Conservation (phyloP, 2,329 filamentous ascomycete species). For the Colletotrichum destructivum region DNA sequence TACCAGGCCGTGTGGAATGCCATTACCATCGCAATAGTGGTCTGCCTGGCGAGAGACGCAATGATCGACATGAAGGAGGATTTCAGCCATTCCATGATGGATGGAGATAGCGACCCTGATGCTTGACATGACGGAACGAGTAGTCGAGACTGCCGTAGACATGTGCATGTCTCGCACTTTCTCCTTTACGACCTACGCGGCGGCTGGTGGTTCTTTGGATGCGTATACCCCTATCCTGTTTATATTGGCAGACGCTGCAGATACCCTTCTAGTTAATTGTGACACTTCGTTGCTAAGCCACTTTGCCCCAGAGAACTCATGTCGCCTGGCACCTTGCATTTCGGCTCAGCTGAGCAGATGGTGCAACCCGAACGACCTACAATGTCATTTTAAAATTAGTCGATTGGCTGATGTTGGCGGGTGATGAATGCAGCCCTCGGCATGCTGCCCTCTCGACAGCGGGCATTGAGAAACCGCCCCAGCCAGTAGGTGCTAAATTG, state of each 20-base stretch:
- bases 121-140: constrained; percentile 46
- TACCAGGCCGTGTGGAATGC: constrained; percentile 62
- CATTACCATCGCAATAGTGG: constrained; percentile 57
- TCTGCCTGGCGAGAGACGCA: constrained; percentile 59
- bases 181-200: constrained; percentile 1
- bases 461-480: background rate
- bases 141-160: background rate
- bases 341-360: constrained; percentile 21
- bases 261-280: constrained; percentile 26
- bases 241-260: constrained; percentile 22
- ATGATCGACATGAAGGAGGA: constrained; percentile 52
- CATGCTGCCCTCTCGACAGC: background rate
- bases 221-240: constrained; percentile 35
- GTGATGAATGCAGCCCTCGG: constrained; percentile 9
- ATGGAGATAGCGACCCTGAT: constrained; percentile 57
- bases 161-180: background rate
- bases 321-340: background rate
- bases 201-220: constrained; percentile 23
- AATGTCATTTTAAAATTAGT: constrained; percentile 12
- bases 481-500: background rate
- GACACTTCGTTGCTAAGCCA: background rate
- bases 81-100: constrained; percentile 51
- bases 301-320: background rate
- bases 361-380: background rate
- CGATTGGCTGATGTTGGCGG: constrained; percentile 21